Evolutionary conservation across 129 eudicot genomes (phyloP), one percentile per base, ranked within the genome.

Genomic region (Rutidosis leptorrhynchoides): DNA sequence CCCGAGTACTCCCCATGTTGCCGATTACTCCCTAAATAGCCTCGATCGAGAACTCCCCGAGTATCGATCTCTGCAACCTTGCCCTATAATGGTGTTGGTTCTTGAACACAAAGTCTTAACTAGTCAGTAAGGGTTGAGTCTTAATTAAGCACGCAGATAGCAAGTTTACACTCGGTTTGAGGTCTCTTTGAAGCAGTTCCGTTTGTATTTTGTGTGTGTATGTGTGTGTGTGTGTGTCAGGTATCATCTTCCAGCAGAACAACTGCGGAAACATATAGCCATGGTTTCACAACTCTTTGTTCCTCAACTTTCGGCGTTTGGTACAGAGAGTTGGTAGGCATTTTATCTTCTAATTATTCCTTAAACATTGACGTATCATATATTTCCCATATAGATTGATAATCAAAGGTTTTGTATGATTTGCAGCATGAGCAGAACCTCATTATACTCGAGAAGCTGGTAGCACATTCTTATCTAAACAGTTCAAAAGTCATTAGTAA

Each of bases 361-460:
- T 4, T 37, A 37, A 30, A 30, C 2, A 15, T 16, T 40, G 22
- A n/a, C 45, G 17, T 53, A 61, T 54, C 28, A 37, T 24, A 73
- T 45, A 43, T 45, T 42, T 69, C 64, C 57, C 6, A 33, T 40
- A 54, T 58, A 55, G 54, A 43, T 35, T 67, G 42, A 46, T 81
- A 70, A 66, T 42, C 25, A 30, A 32, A 45, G 16, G 42, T 63
- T 43, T 6, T 77, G 43, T 72, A 45, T 70, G 14, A 53, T 64
- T 35, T 83, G 83, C 86, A 89, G 96, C 95, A 85, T 72, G 96
- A 89, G 72, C 87, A 81, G 81, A 89, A 89, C 77, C 81, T 89
- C 35, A 24, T 62, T 57, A 69, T 78, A 30, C 83, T 89, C 51
- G 65, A 78, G 70, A 85, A 79, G 71, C 82, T 89, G 90, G 96